These are phyloP conservation scores for Aspergillus latus DNA, from an alignment of 2,329 filamentous ascomycete genomes.

Conservation along the genomic window DNA sequence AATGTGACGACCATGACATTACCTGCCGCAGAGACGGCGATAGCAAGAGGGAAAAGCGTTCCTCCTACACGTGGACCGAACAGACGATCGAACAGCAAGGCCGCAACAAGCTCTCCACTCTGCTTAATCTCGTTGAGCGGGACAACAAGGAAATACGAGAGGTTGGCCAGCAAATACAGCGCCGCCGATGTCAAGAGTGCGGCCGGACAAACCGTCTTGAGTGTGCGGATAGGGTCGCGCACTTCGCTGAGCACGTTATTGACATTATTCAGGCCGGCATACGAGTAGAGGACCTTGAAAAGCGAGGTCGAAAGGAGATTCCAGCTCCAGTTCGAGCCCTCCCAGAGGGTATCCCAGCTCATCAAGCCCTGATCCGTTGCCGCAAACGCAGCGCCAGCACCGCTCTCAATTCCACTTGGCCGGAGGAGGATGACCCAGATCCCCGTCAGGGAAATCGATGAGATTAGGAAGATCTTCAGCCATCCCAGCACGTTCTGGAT, in stretches of 20 bases:
- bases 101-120: constrained; percentile 67
- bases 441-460: constrained; percentile 62
- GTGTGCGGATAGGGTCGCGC: constrained; percentile 64
- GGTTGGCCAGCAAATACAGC: constrained; percentile 67
- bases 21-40: constrained; percentile 66
- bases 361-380: constrained; percentile 2
- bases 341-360: constrained; percentile 59
- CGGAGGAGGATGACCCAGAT: constrained; percentile 58
- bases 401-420: constrained; percentile 22
- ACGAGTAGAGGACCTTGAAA: constrained; percentile 66
- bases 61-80: constrained; percentile 62
- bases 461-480: constrained; percentile 61
- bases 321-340: constrained; percentile 68
- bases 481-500: constrained; percentile 64
- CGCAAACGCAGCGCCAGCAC: background rate
- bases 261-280: constrained; percentile 64
- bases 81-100: constrained; percentile 64
- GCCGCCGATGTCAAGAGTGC: constrained; percentile 62
- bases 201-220: constrained; percentile 61
- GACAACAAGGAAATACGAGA: constrained; percentile 64
- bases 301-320: constrained; percentile 65
- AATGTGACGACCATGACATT: constrained; percentile 70
- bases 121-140: constrained; percentile 65
- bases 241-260: constrained; percentile 73
- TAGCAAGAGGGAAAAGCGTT: constrained; percentile 60